phyloP scores from a whole-genome alignment of 345 rosid genomes.

The Excoecaria cochinchinensis region DNA sequence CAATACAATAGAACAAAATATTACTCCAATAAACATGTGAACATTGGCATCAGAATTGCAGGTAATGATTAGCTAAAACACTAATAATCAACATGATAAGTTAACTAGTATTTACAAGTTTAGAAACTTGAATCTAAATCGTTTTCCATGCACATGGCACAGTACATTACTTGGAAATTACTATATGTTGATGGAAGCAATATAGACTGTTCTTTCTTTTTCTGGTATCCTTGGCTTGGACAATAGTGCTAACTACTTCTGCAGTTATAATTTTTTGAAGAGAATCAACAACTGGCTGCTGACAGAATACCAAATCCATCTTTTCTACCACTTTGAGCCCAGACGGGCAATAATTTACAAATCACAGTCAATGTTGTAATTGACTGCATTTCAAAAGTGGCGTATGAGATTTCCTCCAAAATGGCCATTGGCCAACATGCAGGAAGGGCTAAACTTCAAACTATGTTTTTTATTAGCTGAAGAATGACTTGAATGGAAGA shows the following conservation, averaged over 20 bases:
- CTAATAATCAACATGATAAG: too few species aligned
- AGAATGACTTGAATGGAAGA: background rate
- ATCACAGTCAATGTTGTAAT: background rate
- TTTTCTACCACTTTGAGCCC: background rate
- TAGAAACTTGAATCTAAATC: background rate
- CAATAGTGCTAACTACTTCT: constrained; percentile 14
- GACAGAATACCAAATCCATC: background rate
- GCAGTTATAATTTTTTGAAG: background rate
- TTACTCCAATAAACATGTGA: background rate
- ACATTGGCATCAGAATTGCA: background rate
- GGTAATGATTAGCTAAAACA: background rate
- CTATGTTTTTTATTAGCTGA: background rate
- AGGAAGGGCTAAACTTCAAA: background rate
- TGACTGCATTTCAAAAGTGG: background rate
- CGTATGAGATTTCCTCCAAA: background rate
- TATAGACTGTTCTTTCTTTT: background rate
- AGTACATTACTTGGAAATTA: background rate
- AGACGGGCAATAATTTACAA: background rate
- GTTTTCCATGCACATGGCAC: background rate
- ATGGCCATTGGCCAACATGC: background rate
- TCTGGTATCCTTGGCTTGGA: background rate
- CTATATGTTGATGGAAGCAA: too few species aligned
- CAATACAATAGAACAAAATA: background rate
- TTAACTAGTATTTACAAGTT: background rate
- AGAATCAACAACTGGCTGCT: background rate